phyloP scores from a whole-genome alignment of 2,329 filamentous ascomycete genomes.

The Karstenula rhodostoma region DNA sequence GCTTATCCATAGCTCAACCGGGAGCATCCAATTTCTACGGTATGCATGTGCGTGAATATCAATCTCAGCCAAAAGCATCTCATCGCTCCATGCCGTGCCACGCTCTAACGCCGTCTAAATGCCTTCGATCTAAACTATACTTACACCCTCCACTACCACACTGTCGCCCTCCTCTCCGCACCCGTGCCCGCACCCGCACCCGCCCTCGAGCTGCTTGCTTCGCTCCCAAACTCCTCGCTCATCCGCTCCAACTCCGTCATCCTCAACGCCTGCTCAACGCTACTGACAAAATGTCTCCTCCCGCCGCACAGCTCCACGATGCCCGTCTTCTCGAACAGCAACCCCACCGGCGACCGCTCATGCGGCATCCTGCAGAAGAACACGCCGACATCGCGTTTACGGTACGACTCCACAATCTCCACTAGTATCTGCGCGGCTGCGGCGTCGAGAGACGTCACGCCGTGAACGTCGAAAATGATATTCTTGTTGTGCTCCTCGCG shows the following conservation, averaged over 20 bases:
- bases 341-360: conserved; percentile 67
- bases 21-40: too few species aligned
- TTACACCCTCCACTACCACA: neutral
- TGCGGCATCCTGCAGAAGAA: conserved; percentile 72
- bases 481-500: conserved; percentile 85
- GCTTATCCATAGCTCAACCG: too few species aligned
- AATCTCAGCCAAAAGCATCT: neutral
- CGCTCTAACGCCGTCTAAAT: neutral
- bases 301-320: conserved; percentile 88
- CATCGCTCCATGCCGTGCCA: neutral
- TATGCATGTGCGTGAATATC: neutral
- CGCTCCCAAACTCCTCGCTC: conserved; percentile 46
- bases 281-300: conserved; percentile 76
- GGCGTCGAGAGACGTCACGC: conserved; percentile 93
- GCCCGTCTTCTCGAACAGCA: conserved; percentile 77
- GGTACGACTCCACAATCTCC: conserved; percentile 86
- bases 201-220: conserved; percentile 33
- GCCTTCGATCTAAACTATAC: neutral
- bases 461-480: conserved; percentile 96
- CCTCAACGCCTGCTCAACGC: conserved; percentile 84
- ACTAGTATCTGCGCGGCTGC: conserved; percentile 89
- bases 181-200: neutral
- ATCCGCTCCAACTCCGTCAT: conserved; percentile 77
- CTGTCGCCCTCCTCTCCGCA: neutral
- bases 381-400: conserved; percentile 77